Conservation (phyloP, 2,329 filamentous ascomycete genomes). For the Penicillium sp. region DNA sequence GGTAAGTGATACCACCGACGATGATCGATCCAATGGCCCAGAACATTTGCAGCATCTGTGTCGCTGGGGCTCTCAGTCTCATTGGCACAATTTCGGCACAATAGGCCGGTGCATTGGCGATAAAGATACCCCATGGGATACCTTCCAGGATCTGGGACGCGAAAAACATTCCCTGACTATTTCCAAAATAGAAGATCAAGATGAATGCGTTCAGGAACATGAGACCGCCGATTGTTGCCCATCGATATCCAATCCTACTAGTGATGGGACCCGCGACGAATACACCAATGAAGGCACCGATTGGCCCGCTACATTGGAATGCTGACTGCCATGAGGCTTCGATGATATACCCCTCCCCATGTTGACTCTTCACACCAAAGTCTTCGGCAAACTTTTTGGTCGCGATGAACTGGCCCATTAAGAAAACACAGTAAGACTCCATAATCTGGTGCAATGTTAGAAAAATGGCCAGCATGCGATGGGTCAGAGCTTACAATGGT, state of each 20-base stretch:
- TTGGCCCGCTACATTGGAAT: conserved; percentile 56
- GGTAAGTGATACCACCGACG: conserved; percentile 59
- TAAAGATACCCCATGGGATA: conserved; percentile 67
- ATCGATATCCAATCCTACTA: conserved; percentile 63
- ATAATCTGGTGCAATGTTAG: conserved; percentile 54
- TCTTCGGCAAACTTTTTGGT: conserved; percentile 47
- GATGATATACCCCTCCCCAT: conserved; percentile 42
- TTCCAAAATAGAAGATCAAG: conserved; percentile 53
- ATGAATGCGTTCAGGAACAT: conserved; percentile 57
- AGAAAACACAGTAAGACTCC: conserved; percentile 66
- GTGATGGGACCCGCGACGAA: conserved; percentile 56
- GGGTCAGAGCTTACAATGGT: conserved; percentile 52
- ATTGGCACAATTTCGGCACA: conserved; percentile 64
- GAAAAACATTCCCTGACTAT: conserved; percentile 50
- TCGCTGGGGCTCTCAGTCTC: conserved; percentile 58
- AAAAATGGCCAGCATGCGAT: conserved; percentile 19
- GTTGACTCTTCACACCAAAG: conserved; percentile 48
- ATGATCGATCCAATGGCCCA: conserved; percentile 66
- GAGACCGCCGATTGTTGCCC: conserved; percentile 56
- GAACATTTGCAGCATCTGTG: conserved; percentile 67
- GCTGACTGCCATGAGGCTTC: conserved; percentile 61
- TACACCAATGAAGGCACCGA: conserved; percentile 54
- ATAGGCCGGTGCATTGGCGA: conserved; percentile 66
- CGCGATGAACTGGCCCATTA: conserved; percentile 62
- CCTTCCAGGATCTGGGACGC: conserved; percentile 62